Percentiles rank a stretch among this genome's conserved stretches.
phyloP scores from a whole-genome alignment of 345 rosid species.

The Hibiscus mutabilis region DNA sequence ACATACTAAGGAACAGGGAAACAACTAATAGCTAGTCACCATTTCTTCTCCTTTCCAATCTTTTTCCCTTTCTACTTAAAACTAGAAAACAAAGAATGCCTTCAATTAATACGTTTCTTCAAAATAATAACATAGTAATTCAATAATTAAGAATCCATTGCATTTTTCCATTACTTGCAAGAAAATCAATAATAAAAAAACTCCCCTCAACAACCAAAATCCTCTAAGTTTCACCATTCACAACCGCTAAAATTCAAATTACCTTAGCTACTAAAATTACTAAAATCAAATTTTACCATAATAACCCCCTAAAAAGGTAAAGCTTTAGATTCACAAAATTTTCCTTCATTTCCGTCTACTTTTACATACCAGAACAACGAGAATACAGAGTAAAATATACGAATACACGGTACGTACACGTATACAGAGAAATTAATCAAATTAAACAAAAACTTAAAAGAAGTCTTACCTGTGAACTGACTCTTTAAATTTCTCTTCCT shows the following conservation, averaged over 20 bases:
- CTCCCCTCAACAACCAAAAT: background rate
- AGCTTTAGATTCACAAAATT: background rate
- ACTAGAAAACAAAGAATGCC: background rate
- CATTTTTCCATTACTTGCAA: background rate
- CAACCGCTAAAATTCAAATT: background rate
- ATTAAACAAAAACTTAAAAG: background rate
- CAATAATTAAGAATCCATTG: background rate
- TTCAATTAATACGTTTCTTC: background rate
- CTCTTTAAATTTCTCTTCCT: slow-evolving; percentile 85
- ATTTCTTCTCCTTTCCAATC: background rate
- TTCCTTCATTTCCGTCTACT: background rate
- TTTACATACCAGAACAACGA: background rate
- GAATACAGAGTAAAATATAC: background rate
- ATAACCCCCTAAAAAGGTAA: background rate
- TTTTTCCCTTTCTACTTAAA: background rate
- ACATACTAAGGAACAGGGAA: background rate
- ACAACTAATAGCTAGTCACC: background rate
- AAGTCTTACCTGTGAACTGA: slow-evolving; percentile 69
- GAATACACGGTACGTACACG: background rate
- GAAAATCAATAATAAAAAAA: background rate
- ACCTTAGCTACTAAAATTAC: background rate
- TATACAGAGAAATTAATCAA: background rate
- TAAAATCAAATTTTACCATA: background rate
- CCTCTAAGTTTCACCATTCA: background rate
- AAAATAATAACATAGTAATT: background rate